phyloP scores from a whole-genome alignment of 208 protist species.

The Leishmania turanica region DNA sequence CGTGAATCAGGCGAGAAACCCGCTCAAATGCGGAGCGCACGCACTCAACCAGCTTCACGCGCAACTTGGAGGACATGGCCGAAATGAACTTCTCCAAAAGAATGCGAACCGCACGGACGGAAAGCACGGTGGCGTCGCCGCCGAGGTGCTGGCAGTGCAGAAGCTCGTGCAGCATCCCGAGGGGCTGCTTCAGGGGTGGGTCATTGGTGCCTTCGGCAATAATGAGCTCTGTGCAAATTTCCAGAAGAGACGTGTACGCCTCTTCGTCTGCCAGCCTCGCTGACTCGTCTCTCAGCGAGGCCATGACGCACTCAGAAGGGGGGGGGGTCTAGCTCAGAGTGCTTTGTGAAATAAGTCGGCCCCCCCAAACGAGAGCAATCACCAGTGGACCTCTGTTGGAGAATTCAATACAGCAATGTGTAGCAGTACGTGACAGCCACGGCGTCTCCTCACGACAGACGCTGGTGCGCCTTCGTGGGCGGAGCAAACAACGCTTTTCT shows the following conservation, averaged over 20 bases:
- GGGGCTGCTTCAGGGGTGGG: conserved; percentile 8
- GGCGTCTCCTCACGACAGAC: background rate
- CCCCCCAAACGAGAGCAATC: background rate
- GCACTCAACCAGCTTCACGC: conserved; percentile 21
- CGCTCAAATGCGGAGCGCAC: conserved; percentile 9
- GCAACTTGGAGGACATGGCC: conserved; percentile 7
- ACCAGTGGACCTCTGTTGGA: background rate
- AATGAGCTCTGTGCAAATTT: conserved; percentile 39
- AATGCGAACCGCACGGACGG: conserved; percentile 58
- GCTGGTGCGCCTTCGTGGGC: background rate
- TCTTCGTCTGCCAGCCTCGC: conserved; percentile 23
- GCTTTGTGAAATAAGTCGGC: background rate
- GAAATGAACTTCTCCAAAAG: conserved; percentile 71
- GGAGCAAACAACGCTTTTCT: background rate
- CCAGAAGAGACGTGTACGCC: conserved; percentile 26
- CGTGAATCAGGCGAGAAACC: background rate
- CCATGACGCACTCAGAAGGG: background rate
- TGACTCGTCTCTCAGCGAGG: background rate
- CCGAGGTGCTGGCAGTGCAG: conserved; percentile 27
- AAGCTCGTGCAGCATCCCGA: conserved; percentile 26
- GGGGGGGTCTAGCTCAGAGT: background rate
- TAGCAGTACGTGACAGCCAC: background rate
- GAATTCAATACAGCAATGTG: background rate
- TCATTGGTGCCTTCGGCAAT: conserved; percentile 32
- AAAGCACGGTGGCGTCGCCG: conserved; percentile 80